phyloP scores from a whole-genome alignment of 352 stramenopile genomes.

The Phytophthora pinifolia region DNA sequence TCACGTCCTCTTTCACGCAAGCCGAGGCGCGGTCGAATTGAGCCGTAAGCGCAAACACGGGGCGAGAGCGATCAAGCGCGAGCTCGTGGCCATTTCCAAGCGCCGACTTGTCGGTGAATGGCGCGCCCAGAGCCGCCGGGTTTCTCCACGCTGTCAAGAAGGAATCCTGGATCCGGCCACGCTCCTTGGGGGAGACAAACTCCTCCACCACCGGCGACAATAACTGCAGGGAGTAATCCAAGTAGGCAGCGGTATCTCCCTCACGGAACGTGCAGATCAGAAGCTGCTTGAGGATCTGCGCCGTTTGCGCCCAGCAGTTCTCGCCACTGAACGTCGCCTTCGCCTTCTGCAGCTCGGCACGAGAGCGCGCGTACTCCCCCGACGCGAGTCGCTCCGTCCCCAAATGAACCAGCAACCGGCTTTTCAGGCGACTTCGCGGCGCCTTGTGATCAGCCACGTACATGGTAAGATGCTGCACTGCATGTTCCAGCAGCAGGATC shows the following conservation, averaged over 20 bases:
- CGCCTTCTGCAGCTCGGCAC: conserved; percentile 68
- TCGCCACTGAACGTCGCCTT: conserved; percentile 60
- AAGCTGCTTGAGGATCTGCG: conserved; percentile 75
- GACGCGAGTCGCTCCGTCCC: conserved; percentile 71
- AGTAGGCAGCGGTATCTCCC: conserved; percentile 66
- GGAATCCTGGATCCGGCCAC: conserved; percentile 52
- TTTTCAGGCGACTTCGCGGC: conserved; percentile 72
- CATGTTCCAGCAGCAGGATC: conserved; percentile 77
- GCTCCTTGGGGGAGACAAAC: conserved; percentile 60
- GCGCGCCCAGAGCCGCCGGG: conserved; percentile 35
- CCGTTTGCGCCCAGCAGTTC: conserved; percentile 73
- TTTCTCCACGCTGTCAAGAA: conserved; percentile 69
- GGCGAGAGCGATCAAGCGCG: conserved; percentile 48
- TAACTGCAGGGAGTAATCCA: conserved; percentile 80
- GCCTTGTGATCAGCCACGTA: conserved; percentile 68
- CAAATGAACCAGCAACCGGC: conserved; percentile 67
- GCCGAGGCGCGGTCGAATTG: conserved; percentile 69
- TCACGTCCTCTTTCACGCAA: conserved; percentile 68
- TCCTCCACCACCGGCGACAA: conserved; percentile 72
- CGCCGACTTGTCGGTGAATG: conserved; percentile 41
- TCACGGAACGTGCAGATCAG: conserved; percentile 76
- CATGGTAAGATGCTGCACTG: conserved; percentile 70
- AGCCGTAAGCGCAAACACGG: conserved; percentile 47
- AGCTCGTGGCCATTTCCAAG: conserved; percentile 52
- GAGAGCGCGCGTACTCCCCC: conserved; percentile 65